These are phyloP conservation scores for Thielaviopsis populi DNA, from an alignment of 2,329 filamentous ascomycete genomes.

Conservation along the genomic window DNA sequence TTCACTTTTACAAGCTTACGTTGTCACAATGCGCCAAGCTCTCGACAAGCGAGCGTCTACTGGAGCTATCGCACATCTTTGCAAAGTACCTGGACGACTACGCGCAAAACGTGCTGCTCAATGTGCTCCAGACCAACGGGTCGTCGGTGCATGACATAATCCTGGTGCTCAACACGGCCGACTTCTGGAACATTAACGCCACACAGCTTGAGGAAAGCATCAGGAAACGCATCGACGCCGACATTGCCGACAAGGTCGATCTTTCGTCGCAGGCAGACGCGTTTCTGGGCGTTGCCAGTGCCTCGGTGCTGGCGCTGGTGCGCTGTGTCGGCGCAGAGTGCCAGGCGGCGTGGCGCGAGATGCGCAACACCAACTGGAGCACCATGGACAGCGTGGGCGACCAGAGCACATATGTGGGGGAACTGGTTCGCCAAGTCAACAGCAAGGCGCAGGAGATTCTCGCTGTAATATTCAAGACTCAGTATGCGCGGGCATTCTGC, in stretches of 20 bases:
- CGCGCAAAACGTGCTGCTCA: constrained; percentile 76
- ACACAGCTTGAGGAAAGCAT: constrained; percentile 91
- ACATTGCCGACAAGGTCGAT: constrained; percentile 62
- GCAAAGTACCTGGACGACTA: constrained; percentile 93
- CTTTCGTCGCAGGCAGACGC: constrained; percentile 85
- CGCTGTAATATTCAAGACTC: constrained; percentile 66
- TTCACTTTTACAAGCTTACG: constrained; percentile 89
- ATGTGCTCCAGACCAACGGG: constrained; percentile 44
- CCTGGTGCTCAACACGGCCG: constrained; percentile 84
- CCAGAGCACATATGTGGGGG: constrained; percentile 79
- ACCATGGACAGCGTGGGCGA: constrained; percentile 87
- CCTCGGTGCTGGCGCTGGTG: constrained; percentile 70
- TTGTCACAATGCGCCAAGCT: constrained; percentile 91
- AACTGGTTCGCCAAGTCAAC: constrained; percentile 62
- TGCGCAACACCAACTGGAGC: constrained; percentile 92
- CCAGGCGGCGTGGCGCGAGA: constrained; percentile 85
- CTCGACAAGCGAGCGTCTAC: constrained; percentile 72
- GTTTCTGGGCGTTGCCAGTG: constrained; percentile 87
- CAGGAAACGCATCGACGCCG: constrained; percentile 72
- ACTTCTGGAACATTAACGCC: constrained; percentile 91
- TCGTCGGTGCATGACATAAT: constrained; percentile 60
- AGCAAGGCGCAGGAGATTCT: constrained; percentile 60
- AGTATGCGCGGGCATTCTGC: constrained; percentile 87
- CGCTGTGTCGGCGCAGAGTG: constrained; percentile 68
- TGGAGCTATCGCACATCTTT: constrained; percentile 72